Conservation (phyloP, 1,284 basidiomycete species). For the Irpex sp. region DNA sequence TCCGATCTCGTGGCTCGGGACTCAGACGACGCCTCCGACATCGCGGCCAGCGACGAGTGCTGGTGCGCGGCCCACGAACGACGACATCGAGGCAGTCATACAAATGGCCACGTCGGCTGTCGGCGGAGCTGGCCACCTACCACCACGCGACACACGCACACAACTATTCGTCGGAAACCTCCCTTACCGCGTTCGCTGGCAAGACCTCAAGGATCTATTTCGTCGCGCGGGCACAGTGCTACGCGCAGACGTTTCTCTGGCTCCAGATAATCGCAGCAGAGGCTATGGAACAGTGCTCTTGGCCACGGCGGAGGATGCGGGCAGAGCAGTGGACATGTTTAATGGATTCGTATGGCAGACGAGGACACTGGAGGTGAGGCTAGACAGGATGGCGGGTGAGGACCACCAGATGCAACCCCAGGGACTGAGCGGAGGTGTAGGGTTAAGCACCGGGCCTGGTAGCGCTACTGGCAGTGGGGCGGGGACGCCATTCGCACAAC, state of each 20-base stretch:
- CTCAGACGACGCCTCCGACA: background rate
- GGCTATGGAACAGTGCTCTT: slow-evolving; percentile 94
- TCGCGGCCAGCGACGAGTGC: background rate
- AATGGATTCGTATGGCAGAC: slow-evolving; percentile 93
- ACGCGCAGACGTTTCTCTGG: slow-evolving; percentile 90
- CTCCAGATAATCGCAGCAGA: slow-evolving; percentile 87
- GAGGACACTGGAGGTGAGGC: slow-evolving; percentile 83
- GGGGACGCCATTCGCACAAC: slow-evolving; percentile 8
- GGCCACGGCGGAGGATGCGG: slow-evolving; percentile 89
- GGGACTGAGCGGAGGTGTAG: slow-evolving; percentile 16
- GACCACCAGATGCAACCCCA: background rate
- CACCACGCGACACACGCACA: slow-evolving; percentile 79
- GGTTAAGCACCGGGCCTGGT: background rate
- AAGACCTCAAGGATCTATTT: slow-evolving; percentile 97
- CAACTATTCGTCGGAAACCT: slow-evolving; percentile 91
- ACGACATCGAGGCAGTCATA: slow-evolving; percentile 80
- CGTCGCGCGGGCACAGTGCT: slow-evolving; percentile 93
- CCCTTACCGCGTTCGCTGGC: slow-evolving; percentile 92
- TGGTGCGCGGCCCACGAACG: slow-evolving; percentile 46
- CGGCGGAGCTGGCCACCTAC: slow-evolving; percentile 33
- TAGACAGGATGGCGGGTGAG: slow-evolving; percentile 59
- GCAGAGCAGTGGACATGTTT: slow-evolving; percentile 85
- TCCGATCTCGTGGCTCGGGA: background rate
- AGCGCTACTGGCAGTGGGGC: slow-evolving; percentile 4
- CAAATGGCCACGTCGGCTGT: slow-evolving; percentile 55